phyloP scores from a whole-genome alignment of 2,329 filamentous ascomycete genomes.

The Colletotrichum sp. region DNA sequence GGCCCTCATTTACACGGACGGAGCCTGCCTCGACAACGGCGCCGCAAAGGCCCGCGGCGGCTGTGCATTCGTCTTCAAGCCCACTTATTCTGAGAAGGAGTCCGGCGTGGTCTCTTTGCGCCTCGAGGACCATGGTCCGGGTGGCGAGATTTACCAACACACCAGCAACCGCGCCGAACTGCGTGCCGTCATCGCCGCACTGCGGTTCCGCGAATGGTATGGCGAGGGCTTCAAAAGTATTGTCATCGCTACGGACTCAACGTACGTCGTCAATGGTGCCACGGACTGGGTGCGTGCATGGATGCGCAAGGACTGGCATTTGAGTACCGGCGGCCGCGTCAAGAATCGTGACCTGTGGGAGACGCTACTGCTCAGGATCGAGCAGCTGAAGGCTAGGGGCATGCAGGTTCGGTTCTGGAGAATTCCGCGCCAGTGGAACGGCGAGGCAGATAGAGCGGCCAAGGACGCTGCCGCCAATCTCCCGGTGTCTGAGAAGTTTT shows the following conservation, averaged over 20 bases:
- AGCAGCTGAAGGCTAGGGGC: constrained; percentile 21
- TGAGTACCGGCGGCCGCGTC: constrained; percentile 33
- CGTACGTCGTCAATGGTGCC: constrained; percentile 51
- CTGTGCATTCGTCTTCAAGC: constrained; percentile 40
- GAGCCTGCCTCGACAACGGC: constrained; percentile 50
- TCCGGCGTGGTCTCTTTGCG: constrained; percentile 29
- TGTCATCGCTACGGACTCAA: constrained; percentile 59
- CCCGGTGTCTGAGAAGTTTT: background rate
- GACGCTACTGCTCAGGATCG: constrained; percentile 45
- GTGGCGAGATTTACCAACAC: constrained; percentile 36
- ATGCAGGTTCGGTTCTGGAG: constrained; percentile 44
- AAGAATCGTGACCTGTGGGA: constrained; percentile 61
- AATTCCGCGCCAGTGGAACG: constrained; percentile 49
- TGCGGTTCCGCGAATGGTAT: constrained; percentile 48
- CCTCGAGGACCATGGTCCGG: constrained; percentile 49
- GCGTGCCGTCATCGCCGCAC: constrained; percentile 55
- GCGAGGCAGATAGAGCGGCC: constrained; percentile 42
- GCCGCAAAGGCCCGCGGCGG: constrained; percentile 38
- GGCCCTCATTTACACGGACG: constrained; percentile 50
- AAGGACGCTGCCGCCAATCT: constrained; percentile 31
- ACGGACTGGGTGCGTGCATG: constrained; percentile 48
- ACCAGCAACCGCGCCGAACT: constrained; percentile 62
- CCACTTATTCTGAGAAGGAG: background rate
- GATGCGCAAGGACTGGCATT: constrained; percentile 50
- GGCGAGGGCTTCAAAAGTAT: constrained; percentile 43